A percentile compares a stretch with the other conserved stretches of the same genome.
Evolutionary conservation across 345 rosid genomes (phyloP).

Genomic region (Firmiana major): DNA sequence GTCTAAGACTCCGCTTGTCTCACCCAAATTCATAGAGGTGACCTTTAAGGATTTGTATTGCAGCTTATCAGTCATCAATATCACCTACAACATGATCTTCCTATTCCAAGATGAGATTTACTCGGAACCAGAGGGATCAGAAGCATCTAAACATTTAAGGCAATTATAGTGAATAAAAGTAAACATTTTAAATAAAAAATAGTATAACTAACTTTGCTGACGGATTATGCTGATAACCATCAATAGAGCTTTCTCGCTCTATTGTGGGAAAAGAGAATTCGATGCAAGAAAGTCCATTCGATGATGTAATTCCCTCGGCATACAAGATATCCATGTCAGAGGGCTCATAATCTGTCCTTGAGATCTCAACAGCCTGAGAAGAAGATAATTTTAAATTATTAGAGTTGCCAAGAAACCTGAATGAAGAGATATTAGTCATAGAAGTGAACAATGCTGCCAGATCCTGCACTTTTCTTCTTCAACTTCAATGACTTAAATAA

Average conservation of each 20-base stretch:
- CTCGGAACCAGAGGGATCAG: neutral
- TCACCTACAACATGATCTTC: neutral
- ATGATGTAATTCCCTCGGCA: constrained; percentile 66
- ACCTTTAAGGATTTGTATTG: neutral
- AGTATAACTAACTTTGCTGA: constrained; percentile 42
- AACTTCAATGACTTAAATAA: neutral
- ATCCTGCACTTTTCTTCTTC: constrained; percentile 3
- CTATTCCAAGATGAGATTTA: neutral
- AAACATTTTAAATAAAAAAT: neutral
- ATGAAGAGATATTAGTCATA: neutral
- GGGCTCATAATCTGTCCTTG: constrained; percentile 64
- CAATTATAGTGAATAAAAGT: neutral
- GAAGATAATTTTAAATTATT: constrained; percentile 10
- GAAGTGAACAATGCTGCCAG: neutral
- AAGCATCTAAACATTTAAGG: constrained; percentile 3
- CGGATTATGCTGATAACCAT: constrained; percentile 45
- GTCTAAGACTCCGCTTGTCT: neutral
- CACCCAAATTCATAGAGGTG: neutral
- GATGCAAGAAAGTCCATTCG: constrained; percentile 64
- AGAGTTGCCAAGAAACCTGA: neutral
- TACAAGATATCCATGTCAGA: constrained; percentile 80
- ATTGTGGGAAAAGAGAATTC: constrained; percentile 65
- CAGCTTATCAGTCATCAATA: neutral
- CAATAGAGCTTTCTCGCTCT: constrained; percentile 27
- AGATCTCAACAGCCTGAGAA: constrained; percentile 72